Base-by-base conservation (phyloP, 2,329 filamentous ascomycete genomes). In the Paecilomyces sp. region DNA sequence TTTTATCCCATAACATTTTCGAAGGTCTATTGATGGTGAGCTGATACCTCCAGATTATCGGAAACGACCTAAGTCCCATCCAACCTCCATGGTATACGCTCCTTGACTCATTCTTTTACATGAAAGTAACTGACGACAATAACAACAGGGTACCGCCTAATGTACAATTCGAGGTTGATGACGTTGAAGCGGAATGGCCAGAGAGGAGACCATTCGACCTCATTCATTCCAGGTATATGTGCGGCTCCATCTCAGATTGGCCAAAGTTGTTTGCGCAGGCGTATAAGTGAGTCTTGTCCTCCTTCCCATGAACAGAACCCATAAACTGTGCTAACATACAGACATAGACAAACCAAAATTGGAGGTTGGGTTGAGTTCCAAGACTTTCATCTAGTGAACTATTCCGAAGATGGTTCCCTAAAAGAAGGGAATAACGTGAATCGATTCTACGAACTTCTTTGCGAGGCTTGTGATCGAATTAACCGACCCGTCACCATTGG, bases 361-460 rank as follows among this genome's bases (percentile, higher is more conserved):
- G 65, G 65, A 13, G 65, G 65, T 11, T 66, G 58, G 57, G 53
- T 61, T 52, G 64, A 66, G 56, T 53, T 65, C 24, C 51, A 60
- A 5, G 59, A 57, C 34, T 57, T 61, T 11, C 58, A 58, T 24
- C 59, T 59, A 5, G 25, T 31, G 12, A 47, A 57, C 34, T 59
- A 56, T 51, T 64, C 61, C 56, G 63, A 64, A 52, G 63, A 66
- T 58, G 63, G 52, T n/a, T 58, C 60, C 3, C 22, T 61, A 25
- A 58, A 53, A n/a, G 13, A 31, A 31, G 54, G 22, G 2, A 36
- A 34, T 13, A 56, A 41, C 8, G 57, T 54, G 28, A 31, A 50
- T 50, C 55, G 30, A 51, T 25, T 60, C n/a, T 41, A 34, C 28
- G 13, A 58, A 58, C 22, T 57, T 58, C 36, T 34, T 25, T 12